Conservation (phyloP, 805 yeast species). For the Zygotorulaspora chibaensis region DNA sequence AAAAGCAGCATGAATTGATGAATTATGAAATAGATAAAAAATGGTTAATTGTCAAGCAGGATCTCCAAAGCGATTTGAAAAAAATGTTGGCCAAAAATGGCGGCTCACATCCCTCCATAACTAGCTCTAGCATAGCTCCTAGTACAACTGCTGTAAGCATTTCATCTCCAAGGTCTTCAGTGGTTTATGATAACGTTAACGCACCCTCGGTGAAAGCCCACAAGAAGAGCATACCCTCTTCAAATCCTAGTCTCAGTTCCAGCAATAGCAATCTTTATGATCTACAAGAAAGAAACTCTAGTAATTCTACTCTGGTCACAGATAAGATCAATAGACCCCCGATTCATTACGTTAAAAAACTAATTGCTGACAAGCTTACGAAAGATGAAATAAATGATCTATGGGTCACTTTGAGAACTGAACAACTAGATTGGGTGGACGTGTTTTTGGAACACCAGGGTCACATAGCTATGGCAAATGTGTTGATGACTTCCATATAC, state of each 20-base stretch:
- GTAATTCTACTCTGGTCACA: slow-evolving; percentile 21
- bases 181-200: neutral
- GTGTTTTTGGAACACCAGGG: slow-evolving; percentile 79
- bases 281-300: slow-evolving; percentile 19
- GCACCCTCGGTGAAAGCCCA: slow-evolving; percentile 2
- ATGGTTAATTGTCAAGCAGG: slow-evolving; percentile 89
- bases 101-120: slow-evolving; percentile 6
- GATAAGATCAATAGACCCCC: slow-evolving; percentile 48
- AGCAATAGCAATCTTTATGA: slow-evolving; percentile 4
- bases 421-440: slow-evolving; percentile 78
- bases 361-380: slow-evolving; percentile 66
- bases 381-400: slow-evolving; percentile 71
- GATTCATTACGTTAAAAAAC: slow-evolving; percentile 67
- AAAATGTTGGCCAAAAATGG: slow-evolving; percentile 40
- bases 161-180: slow-evolving; percentile 6
- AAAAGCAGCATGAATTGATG: slow-evolving; percentile 72
- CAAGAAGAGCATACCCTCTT: slow-evolving; percentile 5
- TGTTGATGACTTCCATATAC: slow-evolving; percentile 47
- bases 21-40: slow-evolving; percentile 72
- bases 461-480: slow-evolving; percentile 66
- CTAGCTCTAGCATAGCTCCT: slow-evolving; percentile 4
- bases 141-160: slow-evolving; percentile 8
- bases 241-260: slow-evolving; percentile 5
- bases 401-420: slow-evolving; percentile 90
- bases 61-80: slow-evolving; percentile 70